phyloP scores from a whole-genome alignment of 1,284 basidiomycete genomes.

The Kwoniella shivajii region DNA sequence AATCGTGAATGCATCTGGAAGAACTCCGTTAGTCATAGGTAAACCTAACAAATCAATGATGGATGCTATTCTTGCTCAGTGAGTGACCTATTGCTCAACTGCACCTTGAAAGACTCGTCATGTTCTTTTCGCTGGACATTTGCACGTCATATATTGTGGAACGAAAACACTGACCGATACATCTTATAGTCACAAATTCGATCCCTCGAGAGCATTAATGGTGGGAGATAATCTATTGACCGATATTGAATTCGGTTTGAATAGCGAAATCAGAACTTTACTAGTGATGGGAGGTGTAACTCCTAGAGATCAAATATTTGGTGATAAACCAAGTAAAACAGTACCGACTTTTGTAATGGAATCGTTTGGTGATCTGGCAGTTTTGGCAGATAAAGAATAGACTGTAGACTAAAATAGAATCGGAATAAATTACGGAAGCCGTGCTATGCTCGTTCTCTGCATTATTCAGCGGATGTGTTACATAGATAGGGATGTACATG shows the following conservation, averaged over 20 bases:
- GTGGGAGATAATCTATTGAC: constrained; percentile 93
- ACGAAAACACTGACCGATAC: too few relatives aligned
- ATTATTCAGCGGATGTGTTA: not conserved
- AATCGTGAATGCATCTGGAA: constrained; percentile 67
- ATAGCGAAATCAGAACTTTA: constrained; percentile 80
- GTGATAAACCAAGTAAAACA: constrained; percentile 68
- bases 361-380: constrained; percentile 72
- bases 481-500: not conserved
- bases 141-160: too few relatives aligned
- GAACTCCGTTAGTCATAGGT: constrained; percentile 77
- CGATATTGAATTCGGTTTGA: constrained; percentile 81
- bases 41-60: constrained; percentile 92
- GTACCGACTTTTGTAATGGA: constrained; percentile 79
- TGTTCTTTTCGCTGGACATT: too few relatives aligned
- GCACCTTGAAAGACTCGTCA: too few relatives aligned
- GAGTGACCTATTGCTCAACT: constrained; percentile 39
- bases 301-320: constrained; percentile 67
- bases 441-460: not conserved
- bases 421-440: not conserved
- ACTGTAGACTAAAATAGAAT: constrained; percentile 5
- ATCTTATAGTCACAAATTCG: constrained; percentile 70
- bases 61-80: constrained; percentile 95
- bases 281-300: constrained; percentile 93
- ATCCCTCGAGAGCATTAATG: constrained; percentile 85
- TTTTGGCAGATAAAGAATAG: constrained; percentile 31